Base-by-base conservation (phyloP, 2,329 filamentous ascomycete species). In the Venturia nashicola region DNA sequence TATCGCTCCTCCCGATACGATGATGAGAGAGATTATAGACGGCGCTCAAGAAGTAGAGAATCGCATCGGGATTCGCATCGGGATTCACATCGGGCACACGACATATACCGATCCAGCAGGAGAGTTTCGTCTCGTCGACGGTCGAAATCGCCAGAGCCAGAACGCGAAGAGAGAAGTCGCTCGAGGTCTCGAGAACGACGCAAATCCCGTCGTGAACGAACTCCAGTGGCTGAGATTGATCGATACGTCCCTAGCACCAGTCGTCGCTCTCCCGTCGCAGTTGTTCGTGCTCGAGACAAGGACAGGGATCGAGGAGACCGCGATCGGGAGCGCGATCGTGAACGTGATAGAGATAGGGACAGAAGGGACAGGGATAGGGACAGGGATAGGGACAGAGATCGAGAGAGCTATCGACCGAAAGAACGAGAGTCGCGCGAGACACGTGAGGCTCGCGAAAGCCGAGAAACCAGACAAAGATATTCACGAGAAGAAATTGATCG, bases 401-500 rank as follows among this genome's bases (percentile, higher is more conserved):
- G 55, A 55, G 62, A 61, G 8, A 27, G 64, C 32, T 36, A 48
- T 44, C 40, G 42, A 27, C 34, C n/a, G 11, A 59, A 55, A 36
- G 62, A 61, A 18, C 42, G 51, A 3, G 61, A 63, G 5, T 57
- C 51, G 18, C 27, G 51, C 14, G 51, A 57, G 27, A 57, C 51
- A 57, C 51, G 51, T 68, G 69, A 20, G 69, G 65, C 9, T 51
- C 61, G 54, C 62, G 64, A 43, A 32, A 59, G 64, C n/a, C 55
- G 66, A 54, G 64, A 65, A 20, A 66, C 67, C 32, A 65, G 70
- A 61, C 62, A 67, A n/a, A 62, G 61, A 23, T 75, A 76, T 42
- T 43, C 66, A 27, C 66, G 67, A 11, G 69, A 72, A 23, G 74
- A 76, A 36, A 76, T 78, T 66, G 77, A 79, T 67, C 73, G 78